A percentile compares a stretch with the other conserved stretches of the same genome.
These are phyloP conservation scores for Xylaria sp. DNA, from an alignment of 495 filamentous ascomycete genomes.

Conservation along the genomic window DNA sequence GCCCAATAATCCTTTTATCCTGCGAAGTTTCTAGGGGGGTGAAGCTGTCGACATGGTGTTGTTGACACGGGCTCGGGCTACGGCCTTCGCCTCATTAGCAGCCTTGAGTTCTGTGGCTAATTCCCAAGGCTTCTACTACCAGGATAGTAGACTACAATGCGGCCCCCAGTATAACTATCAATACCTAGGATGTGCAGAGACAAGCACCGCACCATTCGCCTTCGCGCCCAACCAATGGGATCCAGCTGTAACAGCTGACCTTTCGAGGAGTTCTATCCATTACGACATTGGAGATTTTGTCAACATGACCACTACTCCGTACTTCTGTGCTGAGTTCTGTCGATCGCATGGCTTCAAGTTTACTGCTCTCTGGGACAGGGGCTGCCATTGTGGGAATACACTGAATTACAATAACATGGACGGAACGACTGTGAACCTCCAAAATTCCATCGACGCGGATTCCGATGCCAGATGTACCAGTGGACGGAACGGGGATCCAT, in stretches of 20 bases:
- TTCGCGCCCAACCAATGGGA: slow-evolving; percentile 29
- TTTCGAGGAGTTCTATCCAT: slow-evolving; percentile 30
- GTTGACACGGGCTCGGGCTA: slow-evolving; percentile 29
- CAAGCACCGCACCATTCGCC: slow-evolving; percentile 7
- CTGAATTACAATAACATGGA: not conserved
- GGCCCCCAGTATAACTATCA: slow-evolving; percentile 30
- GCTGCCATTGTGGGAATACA: slow-evolving; percentile 33
- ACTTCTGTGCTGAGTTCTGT: slow-evolving; percentile 37
- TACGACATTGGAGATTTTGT: slow-evolving; percentile 30
- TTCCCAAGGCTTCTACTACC: slow-evolving; percentile 34
- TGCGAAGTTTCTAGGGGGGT: not conserved
- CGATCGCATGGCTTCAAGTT: slow-evolving; percentile 40
- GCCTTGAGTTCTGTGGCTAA: slow-evolving; percentile 34
- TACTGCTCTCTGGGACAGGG: slow-evolving; percentile 31
- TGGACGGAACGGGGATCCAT: not conserved
- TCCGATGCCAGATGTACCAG: not conserved
- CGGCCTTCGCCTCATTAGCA: slow-evolving; percentile 37
- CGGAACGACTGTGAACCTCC: not conserved
- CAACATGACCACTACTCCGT: slow-evolving; percentile 37
- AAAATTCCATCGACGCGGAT: not conserved
- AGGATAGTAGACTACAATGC: slow-evolving; percentile 23
- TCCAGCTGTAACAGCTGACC: slow-evolving; percentile 9
- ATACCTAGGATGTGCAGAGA: slow-evolving; percentile 35
- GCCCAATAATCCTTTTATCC: not conserved
- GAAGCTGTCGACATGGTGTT: slow-evolving; percentile 35